Base-by-base conservation (phyloP, 768 basidiomycete species). In the Sporobolomyces pararoseus region DNA sequence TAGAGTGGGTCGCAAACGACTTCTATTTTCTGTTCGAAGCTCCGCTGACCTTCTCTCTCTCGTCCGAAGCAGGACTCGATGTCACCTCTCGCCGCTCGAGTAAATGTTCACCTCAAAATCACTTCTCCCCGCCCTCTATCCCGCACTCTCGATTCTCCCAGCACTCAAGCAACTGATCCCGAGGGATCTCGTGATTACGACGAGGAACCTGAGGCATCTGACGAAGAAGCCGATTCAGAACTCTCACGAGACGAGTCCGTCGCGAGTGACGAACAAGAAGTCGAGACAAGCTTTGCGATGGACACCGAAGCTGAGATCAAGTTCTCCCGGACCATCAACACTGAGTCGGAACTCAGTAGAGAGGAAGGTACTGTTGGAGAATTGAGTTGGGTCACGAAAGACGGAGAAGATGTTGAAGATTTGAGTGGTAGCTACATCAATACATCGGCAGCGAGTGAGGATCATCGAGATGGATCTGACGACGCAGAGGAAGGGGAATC, bases 61-160 rank as follows among this genome's bases (percentile, higher is more conserved):
- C n/a, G n/a, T n/a, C 53, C 47, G 32, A 14, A 27, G 25, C 63
- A 70, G 68, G 57, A 46, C 6, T 70, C 68, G 37, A 27, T 49
- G 25, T 70, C 68, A 6, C 69, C 69, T 3, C 69, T 70, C n/a
- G 69, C 69, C 6, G 59, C 58, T 0, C 58, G 69, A 7, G 49
- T 58, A 54, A 63, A 71, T 35, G 32, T 53, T n/a, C 37, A 52
- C n/a, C 21, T 60, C 21, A 34, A 39, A 23, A 37, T 35, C 32
- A 37, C 46, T 29, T 52, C 49, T 21, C 35, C 32, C 34, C 19
- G 27, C 12, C 35, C 35, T n/a, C n/a, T 16, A 21, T 34, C 49
- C n/a, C n/a, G n/a, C n/a, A n/a, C n/a, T n/a, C n/a, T n/a, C 39
- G 39, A 9, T 3, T 31, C 64, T 49, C 39, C 53, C 21, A 4